A percentile compares a stretch with the other conserved stretches of the same genome.
phyloP scores from a whole-genome alignment of 345 rosid species.

The Syzygium jambos region DNA sequence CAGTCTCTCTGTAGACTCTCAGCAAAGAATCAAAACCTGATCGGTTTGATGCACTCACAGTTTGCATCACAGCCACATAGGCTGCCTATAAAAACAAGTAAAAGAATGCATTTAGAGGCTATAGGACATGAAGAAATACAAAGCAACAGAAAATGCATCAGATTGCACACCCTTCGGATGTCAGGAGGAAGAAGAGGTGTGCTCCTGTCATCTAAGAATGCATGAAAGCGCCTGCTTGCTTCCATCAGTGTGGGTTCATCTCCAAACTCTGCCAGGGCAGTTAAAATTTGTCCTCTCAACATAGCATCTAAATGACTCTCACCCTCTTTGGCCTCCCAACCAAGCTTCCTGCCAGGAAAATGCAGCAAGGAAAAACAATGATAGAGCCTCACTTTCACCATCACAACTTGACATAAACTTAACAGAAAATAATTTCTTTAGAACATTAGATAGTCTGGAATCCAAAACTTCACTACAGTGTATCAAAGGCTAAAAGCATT shows the following conservation, averaged over 20 bases:
- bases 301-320: constrained; percentile 89
- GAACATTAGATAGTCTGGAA: background rate
- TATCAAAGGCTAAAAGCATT: background rate
- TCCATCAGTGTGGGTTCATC: constrained; percentile 61
- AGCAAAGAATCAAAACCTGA: constrained; percentile 70
- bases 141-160: background rate
- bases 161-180: constrained; percentile 48
- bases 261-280: constrained; percentile 71
- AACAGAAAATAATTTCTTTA: background rate
- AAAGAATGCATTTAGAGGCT: background rate
- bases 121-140: background rate
- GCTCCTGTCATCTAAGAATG: constrained; percentile 70
- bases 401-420: background rate
- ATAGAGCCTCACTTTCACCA: background rate
- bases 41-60: constrained; percentile 48
- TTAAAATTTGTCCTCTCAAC: constrained; percentile 89
- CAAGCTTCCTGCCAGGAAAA: constrained; percentile 52
- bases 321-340: constrained; percentile 85
- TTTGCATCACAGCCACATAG: constrained; percentile 83
- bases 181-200: constrained; percentile 84
- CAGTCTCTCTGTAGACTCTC: constrained; percentile 80
- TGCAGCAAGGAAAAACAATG: background rate
- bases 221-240: constrained; percentile 61
- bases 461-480: background rate
- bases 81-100: constrained; percentile 54